Percentiles rank a stretch among this genome's conserved stretches.
These are phyloP conservation scores for Coemansia sp. DNA, from an alignment of 192 early-diverging fungal genomes.

Conservation along the genomic window DNA sequence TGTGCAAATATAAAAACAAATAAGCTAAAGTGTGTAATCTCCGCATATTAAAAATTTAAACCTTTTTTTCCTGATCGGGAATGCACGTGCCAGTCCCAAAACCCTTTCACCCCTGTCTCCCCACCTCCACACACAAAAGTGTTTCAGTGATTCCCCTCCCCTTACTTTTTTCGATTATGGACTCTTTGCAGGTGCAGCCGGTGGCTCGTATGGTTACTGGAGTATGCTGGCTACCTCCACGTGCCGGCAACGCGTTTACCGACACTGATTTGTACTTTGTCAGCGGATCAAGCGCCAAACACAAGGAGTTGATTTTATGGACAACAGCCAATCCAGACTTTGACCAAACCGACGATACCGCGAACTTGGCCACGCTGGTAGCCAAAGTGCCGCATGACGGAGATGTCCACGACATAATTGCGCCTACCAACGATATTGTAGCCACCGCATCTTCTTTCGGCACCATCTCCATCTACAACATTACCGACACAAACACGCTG, in stretches of 20 bases:
- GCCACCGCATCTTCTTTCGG: conserved; percentile 47
- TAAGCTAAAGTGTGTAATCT: not conserved
- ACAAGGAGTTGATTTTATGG: conserved; percentile 52
- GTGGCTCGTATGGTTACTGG: conserved; percentile 40
- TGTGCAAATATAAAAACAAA: not conserved
- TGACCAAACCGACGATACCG: not conserved
- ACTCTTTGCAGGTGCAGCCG: conserved; percentile 37
- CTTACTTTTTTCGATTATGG: conserved; percentile 10
- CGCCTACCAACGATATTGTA: conserved; percentile 9
- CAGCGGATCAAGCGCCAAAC: conserved; percentile 35
- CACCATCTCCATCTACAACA: conserved; percentile 34
- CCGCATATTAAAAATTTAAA: too few species aligned
- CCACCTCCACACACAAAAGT: not conserved
- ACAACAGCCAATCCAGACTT: conserved; percentile 47
- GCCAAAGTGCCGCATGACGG: conserved; percentile 28
- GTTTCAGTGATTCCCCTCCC: too few species aligned
- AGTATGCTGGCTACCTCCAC: conserved; percentile 41
- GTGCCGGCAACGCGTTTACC: conserved; percentile 43
- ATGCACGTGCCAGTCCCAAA: conserved; percentile 14
- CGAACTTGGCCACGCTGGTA: conserved; percentile 20
- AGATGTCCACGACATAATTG: conserved; percentile 31
- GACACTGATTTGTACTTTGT: conserved; percentile 43
- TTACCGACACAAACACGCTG: conserved; percentile 12
- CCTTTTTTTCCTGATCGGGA: not conserved
- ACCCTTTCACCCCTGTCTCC: not conserved